A percentile compares a stretch with the other conserved stretches of the same genome.
Conservation (phyloP, 2,329 filamentous ascomycete genomes). For the Curvularia lunata region DNA sequence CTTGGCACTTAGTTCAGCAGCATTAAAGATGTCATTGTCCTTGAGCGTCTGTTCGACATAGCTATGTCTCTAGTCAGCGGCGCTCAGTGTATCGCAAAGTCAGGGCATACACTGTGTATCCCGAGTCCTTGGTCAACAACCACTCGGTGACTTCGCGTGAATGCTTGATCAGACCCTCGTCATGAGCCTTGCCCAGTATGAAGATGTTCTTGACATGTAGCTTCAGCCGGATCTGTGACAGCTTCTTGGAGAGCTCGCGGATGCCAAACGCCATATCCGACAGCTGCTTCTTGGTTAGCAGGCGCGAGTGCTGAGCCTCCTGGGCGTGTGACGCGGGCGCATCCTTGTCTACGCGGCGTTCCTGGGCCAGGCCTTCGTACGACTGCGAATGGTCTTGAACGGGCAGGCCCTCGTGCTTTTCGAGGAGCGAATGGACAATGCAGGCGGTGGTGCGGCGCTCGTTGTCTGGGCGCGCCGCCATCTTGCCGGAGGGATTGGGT, state of each 20-base stretch:
- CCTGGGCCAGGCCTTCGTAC: constrained; percentile 44
- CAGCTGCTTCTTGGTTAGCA: constrained; percentile 92
- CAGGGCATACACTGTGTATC: constrained; percentile 71
- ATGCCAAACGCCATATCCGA: constrained; percentile 98
- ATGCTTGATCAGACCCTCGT: constrained; percentile 76
- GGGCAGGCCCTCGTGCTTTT: constrained; percentile 50
- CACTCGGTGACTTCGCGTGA: constrained; percentile 80
- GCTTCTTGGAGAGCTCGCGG: constrained; percentile 82
- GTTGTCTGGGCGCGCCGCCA: constrained; percentile 45
- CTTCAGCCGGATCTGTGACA: constrained; percentile 82
- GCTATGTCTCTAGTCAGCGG: constrained; percentile 31
- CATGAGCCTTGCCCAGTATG: constrained; percentile 89
- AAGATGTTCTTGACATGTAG: constrained; percentile 85
- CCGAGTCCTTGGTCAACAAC: constrained; percentile 74
- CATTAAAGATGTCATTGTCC: constrained; percentile 75
- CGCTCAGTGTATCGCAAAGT: constrained; percentile 9
- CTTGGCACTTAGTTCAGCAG: constrained; percentile 60
- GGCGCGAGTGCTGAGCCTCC: constrained; percentile 64
- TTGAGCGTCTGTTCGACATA: constrained; percentile 79
- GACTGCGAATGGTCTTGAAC: constrained; percentile 32
- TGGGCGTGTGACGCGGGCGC: constrained; percentile 42
- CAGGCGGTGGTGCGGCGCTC: constrained; percentile 58
- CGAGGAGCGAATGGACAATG: constrained; percentile 67
- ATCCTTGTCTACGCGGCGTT: constrained; percentile 54
- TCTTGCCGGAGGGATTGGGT: constrained; percentile 38